phyloP scores from a whole-genome alignment of 108 stramenopile genomes.

The Skeletonema grethae region DNA sequence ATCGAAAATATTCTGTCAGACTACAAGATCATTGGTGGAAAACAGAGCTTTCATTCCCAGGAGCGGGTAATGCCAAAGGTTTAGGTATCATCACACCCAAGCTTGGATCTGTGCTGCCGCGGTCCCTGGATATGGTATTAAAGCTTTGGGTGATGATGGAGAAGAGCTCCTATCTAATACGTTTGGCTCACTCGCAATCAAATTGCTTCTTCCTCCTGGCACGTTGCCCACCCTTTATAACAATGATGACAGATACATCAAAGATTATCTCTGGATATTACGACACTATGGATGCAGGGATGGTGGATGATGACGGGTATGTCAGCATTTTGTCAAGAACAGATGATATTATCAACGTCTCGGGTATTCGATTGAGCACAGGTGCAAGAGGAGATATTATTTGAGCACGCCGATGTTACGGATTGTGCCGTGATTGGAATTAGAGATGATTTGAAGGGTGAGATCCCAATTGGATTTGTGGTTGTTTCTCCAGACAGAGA shows the following conservation, averaged over 20 bases:
- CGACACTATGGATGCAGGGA: slow-evolving; percentile 69
- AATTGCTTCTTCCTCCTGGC: slow-evolving; percentile 77
- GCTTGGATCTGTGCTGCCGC: slow-evolving; percentile 58
- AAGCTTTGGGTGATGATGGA: slow-evolving; percentile 52
- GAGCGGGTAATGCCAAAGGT: slow-evolving; percentile 47
- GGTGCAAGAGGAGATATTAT: slow-evolving; percentile 73
- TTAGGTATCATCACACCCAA: slow-evolving; percentile 43
- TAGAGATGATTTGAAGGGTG: slow-evolving; percentile 67
- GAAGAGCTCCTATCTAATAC: slow-evolving; percentile 26
- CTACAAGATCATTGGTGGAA: slow-evolving; percentile 84
- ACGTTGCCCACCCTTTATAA: slow-evolving; percentile 68
- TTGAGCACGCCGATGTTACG: slow-evolving; percentile 58
- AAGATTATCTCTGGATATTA: slow-evolving; percentile 73
- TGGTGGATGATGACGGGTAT: slow-evolving; percentile 77
- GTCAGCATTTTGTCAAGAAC: slow-evolving; percentile 73
- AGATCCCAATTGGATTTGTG: slow-evolving; percentile 72
- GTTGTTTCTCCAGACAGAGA: slow-evolving; percentile 46
- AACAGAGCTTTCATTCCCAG: slow-evolving; percentile 66
- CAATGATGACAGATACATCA: slow-evolving; percentile 58
- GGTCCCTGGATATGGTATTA: slow-evolving; percentile 59
- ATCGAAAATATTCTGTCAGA: slow-evolving; percentile 43
- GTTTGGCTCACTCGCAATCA: slow-evolving; percentile 66
- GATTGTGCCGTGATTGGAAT: slow-evolving; percentile 78
- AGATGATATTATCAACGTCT: slow-evolving; percentile 79
- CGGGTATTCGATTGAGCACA: slow-evolving; percentile 71